These are phyloP conservation scores for Aotearoamyces nothofagi DNA, from an alignment of 2,329 filamentous ascomycete genomes.

Conservation along the genomic window DNA sequence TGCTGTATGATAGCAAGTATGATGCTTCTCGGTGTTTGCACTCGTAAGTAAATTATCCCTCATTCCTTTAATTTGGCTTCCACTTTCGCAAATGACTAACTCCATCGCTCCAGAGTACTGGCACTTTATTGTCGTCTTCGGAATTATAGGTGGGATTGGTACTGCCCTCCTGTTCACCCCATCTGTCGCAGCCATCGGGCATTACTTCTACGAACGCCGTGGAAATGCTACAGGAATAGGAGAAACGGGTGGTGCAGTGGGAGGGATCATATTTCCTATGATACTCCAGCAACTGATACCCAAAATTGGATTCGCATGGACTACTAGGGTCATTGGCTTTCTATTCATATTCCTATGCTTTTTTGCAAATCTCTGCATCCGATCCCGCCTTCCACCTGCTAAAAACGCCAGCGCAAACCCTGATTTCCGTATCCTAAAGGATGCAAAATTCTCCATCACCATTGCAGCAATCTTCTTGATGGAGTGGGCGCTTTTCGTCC, in stretches of 20 bases:
- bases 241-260: slow-evolving; percentile 59
- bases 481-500: slow-evolving; percentile 65
- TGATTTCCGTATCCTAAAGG: slow-evolving; percentile 49
- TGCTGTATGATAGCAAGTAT: too few relatives aligned
- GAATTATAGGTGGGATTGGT: slow-evolving; percentile 59
- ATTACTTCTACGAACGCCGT: slow-evolving; percentile 63
- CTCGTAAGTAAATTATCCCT: too few relatives aligned
- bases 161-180: slow-evolving; percentile 76
- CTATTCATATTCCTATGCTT: slow-evolving; percentile 10
- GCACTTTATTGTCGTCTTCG: slow-evolving; percentile 72
- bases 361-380: slow-evolving; percentile 14
- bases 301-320: slow-evolving; percentile 16
- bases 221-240: slow-evolving; percentile 77
- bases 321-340: slow-evolving; percentile 14
- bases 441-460: slow-evolving; percentile 46
- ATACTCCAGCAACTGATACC: slow-evolving; percentile 19
- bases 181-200: slow-evolving; percentile 61
- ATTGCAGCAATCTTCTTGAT: slow-evolving; percentile 55
- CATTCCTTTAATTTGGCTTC: too few relatives aligned
- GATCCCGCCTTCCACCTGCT: slow-evolving; percentile 46
- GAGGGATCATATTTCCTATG: slow-evolving; percentile 51
- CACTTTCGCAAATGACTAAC: too few relatives aligned
- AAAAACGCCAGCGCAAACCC: slow-evolving; percentile 42
- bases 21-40: too few relatives aligned
- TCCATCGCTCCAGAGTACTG: slow-evolving; percentile 14